Evolutionary conservation across 75 land plant genomes (phyloP), one percentile per base, ranked within the genome.

Genomic region (Sequoiadendron giganteum): DNA sequence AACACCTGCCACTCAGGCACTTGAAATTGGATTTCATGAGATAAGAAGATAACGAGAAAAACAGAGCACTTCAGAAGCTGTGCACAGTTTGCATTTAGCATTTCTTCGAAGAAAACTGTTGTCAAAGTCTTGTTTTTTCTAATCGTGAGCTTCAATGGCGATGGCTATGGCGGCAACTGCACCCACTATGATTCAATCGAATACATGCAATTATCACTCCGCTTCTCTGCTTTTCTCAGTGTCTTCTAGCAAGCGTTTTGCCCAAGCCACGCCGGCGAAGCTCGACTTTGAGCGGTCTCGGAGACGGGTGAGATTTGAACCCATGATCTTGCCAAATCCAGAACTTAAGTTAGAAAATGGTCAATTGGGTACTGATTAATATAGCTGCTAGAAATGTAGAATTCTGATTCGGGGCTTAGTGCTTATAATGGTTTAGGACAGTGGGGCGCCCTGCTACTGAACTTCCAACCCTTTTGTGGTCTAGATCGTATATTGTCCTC

Each of bases 291-390:
- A 25, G 15, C 47, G 47, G 84, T 47, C 30, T n/a, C 49, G 84
- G 52, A 47, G 84, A 47, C 84, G 30, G 84, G 84, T 82, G 84
- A 43, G 84, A 28, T n/a, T 82, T n/a, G 54, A 43, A 82, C 34
- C 52, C 11, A 21, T 47, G 84, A 45, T 10, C 48, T 82, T 14
- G 38, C 28, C 40, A 40, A 42, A 79, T 34, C 14, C n/a, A 21
- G 42, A 42, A 34, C 0, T 47, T 28, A 65, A 65, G 28, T 58
- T 58, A 4, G 65, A 72, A 32, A 72, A 10, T 34, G 3, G 34
- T 11, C 77, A 34, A 11, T 75, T 34, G 77, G 77, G 38, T 32
- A 34, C 38, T 75, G n/a, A 34, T 32, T 75, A 32, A 3, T 28
- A 10, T 75, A 34, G 38, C 9, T 30, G 0, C 0, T 30, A 8